A percentile compares a stretch with the other conserved stretches of the same genome.
phyloP scores from a whole-genome alignment of 768 basidiomycete species.

The Sarcomyxa edulis region DNA sequence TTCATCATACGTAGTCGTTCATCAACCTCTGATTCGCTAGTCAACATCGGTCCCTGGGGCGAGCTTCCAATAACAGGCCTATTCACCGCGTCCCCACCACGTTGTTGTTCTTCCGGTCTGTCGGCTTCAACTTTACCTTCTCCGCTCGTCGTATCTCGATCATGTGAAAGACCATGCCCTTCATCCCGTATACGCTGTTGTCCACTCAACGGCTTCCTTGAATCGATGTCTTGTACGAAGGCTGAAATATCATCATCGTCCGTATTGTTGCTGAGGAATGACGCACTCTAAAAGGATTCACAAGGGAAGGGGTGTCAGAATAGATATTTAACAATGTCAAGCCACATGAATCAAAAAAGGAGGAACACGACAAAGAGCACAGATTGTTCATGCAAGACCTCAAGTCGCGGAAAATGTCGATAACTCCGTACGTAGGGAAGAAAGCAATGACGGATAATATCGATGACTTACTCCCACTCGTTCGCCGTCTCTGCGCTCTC shows the following conservation, averaged over 20 bases:
- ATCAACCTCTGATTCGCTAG: slow-evolving; percentile 63
- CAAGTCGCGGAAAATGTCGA: too few species aligned
- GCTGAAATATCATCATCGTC: slow-evolving; percentile 77
- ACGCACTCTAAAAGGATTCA: slow-evolving; percentile 26
- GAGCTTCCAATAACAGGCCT: slow-evolving; percentile 13
- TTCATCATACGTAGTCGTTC: slow-evolving; percentile 63
- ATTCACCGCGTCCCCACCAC: too few species aligned
- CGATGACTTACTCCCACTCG: slow-evolving; percentile 9
- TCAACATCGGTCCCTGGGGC: slow-evolving; percentile 52
- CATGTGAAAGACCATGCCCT: slow-evolving; percentile 1
- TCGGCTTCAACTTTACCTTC: too few species aligned
- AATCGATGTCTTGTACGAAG: slow-evolving; percentile 75
- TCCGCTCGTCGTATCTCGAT: slow-evolving; percentile 7
- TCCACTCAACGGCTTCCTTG: slow-evolving; percentile 57
- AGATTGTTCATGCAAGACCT: too few species aligned
- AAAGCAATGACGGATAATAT: too few species aligned
- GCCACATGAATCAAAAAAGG: neutral
- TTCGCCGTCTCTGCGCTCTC: slow-evolving; percentile 9
- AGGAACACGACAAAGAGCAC: neutral
- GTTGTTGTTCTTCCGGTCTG: slow-evolving; percentile 1
- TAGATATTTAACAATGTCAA: neutral
- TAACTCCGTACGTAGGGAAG: too few species aligned
- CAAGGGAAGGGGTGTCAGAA: slow-evolving; percentile 4
- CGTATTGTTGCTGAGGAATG: slow-evolving; percentile 41
- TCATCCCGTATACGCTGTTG: slow-evolving; percentile 16